phyloP scores from a whole-genome alignment of 164 flowering plant species.

The Sedum album region DNA sequence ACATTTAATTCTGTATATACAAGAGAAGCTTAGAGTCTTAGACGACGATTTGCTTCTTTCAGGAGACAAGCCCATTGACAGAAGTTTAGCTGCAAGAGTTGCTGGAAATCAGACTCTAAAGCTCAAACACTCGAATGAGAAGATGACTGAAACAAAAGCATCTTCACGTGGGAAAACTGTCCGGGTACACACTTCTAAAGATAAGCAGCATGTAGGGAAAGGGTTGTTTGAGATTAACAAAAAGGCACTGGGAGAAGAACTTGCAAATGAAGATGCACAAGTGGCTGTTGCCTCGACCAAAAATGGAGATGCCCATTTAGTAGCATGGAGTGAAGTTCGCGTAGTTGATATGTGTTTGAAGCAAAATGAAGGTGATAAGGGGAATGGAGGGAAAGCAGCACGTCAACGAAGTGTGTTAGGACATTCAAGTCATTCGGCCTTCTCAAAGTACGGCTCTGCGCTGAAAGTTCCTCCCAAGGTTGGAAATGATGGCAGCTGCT shows the following conservation, averaged over 20 bases:
- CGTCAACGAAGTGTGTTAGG: constrained; percentile 30
- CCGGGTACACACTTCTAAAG: constrained; percentile 14
- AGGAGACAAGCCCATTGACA: constrained; percentile 46
- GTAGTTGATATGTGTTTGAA: constrained; percentile 42
- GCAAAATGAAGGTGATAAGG: constrained; percentile 17
- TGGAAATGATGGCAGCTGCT: constrained; percentile 20
- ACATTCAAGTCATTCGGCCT: constrained; percentile 37
- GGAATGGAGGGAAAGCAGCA: constrained; percentile 19
- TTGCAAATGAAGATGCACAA: constrained; percentile 19
- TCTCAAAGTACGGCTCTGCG: constrained; percentile 26
- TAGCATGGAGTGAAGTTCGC: not conserved
- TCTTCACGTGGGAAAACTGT: constrained; percentile 17
- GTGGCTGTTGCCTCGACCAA: constrained; percentile 18
- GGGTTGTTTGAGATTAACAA: constrained; percentile 16
- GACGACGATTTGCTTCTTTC: constrained; percentile 7
- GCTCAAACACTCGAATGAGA: constrained; percentile 19
- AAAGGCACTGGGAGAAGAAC: constrained; percentile 18
- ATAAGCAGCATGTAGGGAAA: constrained; percentile 17
- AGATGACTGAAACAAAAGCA: constrained; percentile 12
- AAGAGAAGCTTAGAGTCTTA: no score
- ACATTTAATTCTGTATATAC: no score
- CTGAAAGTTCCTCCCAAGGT: constrained; percentile 15
- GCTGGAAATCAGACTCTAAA: constrained; percentile 23
- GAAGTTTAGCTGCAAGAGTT: constrained; percentile 41
- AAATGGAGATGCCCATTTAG: constrained; percentile 21